Evolutionary conservation across 495 filamentous ascomycete species (phyloP), one percentile per base, ranked within the genome.

Genomic region (Penicillium chermesinum): DNA sequence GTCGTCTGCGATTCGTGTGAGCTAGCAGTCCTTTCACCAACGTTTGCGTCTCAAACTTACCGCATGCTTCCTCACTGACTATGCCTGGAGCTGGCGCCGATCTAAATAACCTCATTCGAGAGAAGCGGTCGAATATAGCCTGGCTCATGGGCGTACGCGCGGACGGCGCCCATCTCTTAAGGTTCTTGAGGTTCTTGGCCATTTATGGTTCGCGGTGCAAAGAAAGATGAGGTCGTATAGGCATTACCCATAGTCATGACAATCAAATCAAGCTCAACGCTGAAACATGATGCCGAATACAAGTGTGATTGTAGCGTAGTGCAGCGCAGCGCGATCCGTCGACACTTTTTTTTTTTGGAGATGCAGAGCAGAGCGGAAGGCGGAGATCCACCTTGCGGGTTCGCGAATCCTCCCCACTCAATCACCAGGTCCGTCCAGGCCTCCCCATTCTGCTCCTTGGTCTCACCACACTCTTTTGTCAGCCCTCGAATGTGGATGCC

Each of bases 51-150:
- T 30, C 5, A 30, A 4, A 66, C 77, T 52, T 65, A 85, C 83
- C 78, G 54, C 84, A 84, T 46, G 90, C 66, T 15, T 67, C 38
- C 16, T 81, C 72, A 65, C 72, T 79, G 41, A 83, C 73, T 46
- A 88, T 64, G 40, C 82, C 50, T 6, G 59, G 18, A 40, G 54
- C 51, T 12, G 19, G 1, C 8, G 0, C 10, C n/a, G 21, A 37
- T 43, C 30, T 46, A 42, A 17, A 30, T 58, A 1, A 34, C 17
- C 5, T 22, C 40, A 4, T 5, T 30, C 2, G 45, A 42, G 7
- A 18, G n/a, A 57, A 36, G 16, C 19, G 8, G 7, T 63, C 45
- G 25, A 38, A 14, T 18, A 70, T 38, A 7, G 27, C 10, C 7
- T 51, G 13, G 0, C 57, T 63, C 22, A 66, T 5, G 15, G 66